These are phyloP conservation scores for Cercospora sojina DNA, from an alignment of 2,329 filamentous ascomycete species.

Conservation along the genomic window DNA sequence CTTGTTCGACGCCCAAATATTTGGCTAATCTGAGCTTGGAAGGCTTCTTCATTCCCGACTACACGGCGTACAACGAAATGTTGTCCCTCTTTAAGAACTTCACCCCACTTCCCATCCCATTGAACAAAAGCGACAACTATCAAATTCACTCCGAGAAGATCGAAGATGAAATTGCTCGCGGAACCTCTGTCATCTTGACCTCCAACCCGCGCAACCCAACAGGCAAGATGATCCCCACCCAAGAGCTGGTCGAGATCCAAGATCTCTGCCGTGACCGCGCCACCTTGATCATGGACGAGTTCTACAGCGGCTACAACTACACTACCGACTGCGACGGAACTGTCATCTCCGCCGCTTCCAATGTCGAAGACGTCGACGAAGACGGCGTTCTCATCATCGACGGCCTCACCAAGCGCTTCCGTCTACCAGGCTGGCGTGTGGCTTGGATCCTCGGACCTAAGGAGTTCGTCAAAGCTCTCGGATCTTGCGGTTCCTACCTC, in stretches of 20 bases:
- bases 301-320: constrained; percentile 94
- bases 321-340: constrained; percentile 85
- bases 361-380: constrained; percentile 83
- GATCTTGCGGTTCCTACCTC: constrained; percentile 88
- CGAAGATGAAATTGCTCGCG: constrained; percentile 57
- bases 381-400: constrained; percentile 88
- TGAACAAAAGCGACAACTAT: constrained; percentile 82
- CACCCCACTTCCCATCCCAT: constrained; percentile 79
- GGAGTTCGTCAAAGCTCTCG: constrained; percentile 92
- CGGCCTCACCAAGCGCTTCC: constrained; percentile 93
- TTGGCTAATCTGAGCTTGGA: too few species aligned
- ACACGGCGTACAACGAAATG: constrained; percentile 98
- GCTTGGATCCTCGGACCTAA: constrained; percentile 91
- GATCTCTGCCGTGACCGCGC: constrained; percentile 87
- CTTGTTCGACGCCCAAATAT: too few species aligned
- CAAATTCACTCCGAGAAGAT: constrained; percentile 94
- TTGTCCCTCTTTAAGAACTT: constrained; percentile 92
- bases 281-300: constrained; percentile 93
- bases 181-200: constrained; percentile 74
- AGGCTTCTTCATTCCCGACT: constrained; percentile 66
- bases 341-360: constrained; percentile 84
- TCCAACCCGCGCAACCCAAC: constrained; percentile 96
- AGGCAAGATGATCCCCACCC: constrained; percentile 79
- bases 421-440: constrained; percentile 92
- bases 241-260: constrained; percentile 85